Evolutionary conservation across 2,329 filamentous ascomycete species (phyloP).

Genomic region (Phymatotrichopsis omnivora): DNA sequence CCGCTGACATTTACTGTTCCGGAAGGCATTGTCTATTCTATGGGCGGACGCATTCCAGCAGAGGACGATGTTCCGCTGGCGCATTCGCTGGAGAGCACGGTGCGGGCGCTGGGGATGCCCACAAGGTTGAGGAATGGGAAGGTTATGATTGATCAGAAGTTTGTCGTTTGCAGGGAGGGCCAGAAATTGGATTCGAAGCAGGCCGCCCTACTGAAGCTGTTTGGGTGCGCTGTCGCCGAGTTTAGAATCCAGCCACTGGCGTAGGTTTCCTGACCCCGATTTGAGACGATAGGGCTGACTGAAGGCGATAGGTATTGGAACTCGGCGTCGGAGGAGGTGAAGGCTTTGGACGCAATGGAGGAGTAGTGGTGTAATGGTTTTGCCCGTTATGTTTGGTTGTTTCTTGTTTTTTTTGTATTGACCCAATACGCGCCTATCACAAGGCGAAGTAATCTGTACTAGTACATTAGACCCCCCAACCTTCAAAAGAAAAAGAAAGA

Average conservation of each 20-base stretch:
- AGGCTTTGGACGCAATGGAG: conserved; percentile 21
- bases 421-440: too few species aligned
- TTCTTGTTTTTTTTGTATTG: not conserved
- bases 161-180: conserved; percentile 74
- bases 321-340: conserved; percentile 15
- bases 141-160: conserved; percentile 64
- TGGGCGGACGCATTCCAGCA: conserved; percentile 64
- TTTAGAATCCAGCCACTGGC: conserved; percentile 75
- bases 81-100: conserved; percentile 80
- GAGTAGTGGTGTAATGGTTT: conserved; percentile 8
- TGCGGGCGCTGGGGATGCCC: conserved; percentile 81
- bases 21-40: conserved; percentile 68
- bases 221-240: conserved; percentile 80
- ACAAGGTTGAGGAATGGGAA: conserved; percentile 81
- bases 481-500: too few species aligned
- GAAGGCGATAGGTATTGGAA: conserved; percentile 18
- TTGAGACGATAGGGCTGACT: not conserved
- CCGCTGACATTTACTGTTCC: conserved; percentile 70
- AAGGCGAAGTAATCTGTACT: too few species aligned
- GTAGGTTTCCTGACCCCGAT: conserved; percentile 34
- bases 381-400: not conserved
- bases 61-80: conserved; percentile 80
- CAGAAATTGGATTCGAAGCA: conserved; percentile 81
- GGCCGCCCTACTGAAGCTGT: conserved; percentile 87
- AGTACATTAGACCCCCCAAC: too few species aligned